Percentiles rank a stretch among this genome's conserved stretches.
These are phyloP conservation scores for Epichloe sylvatica DNA, from an alignment of 2,329 filamentous ascomycete genomes.

Conservation along the genomic window DNA sequence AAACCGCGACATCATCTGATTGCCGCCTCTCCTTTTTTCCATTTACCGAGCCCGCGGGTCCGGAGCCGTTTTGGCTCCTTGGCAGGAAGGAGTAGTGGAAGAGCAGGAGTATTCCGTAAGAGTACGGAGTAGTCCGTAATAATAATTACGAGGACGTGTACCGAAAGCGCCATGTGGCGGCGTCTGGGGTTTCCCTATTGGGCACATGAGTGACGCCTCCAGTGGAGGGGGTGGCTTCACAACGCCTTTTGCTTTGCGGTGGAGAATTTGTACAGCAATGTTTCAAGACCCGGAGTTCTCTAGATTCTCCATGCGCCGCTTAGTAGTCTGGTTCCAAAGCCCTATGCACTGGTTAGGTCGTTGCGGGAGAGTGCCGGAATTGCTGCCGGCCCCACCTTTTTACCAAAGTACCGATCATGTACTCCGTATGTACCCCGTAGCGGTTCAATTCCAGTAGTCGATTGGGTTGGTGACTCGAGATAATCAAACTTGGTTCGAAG, in stretches of 20 bases:
- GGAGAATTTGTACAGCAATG: too few species aligned
- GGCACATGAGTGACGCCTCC: neutral
- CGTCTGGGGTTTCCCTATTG: neutral
- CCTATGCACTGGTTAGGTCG: slow-evolving; percentile 4
- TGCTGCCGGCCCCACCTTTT: slow-evolving; percentile 16
- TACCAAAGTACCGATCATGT: neutral
- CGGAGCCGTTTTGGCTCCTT: neutral
- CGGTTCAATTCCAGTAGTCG: neutral
- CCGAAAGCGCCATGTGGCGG: neutral
- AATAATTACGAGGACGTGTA: too few species aligned
- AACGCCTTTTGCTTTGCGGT: too few species aligned
- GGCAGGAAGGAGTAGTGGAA: too few species aligned
- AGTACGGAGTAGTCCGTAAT: too few species aligned
- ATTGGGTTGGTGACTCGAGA: neutral
- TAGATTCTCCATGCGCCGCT: slow-evolving; percentile 1
- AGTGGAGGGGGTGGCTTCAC: neutral
- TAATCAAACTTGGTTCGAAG: too few species aligned
- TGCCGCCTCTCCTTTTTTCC: neutral
- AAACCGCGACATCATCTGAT: neutral
- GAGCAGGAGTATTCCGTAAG: too few species aligned
- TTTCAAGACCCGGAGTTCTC: neutral
- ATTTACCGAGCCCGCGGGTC: neutral
- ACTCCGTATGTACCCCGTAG: neutral
- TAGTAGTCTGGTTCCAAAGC: slow-evolving; percentile 6
- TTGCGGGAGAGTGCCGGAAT: slow-evolving; percentile 19